These are phyloP conservation scores for Torrubiella hemipterigena DNA, from an alignment of 2,329 filamentous ascomycete species.

Conservation along the genomic window DNA sequence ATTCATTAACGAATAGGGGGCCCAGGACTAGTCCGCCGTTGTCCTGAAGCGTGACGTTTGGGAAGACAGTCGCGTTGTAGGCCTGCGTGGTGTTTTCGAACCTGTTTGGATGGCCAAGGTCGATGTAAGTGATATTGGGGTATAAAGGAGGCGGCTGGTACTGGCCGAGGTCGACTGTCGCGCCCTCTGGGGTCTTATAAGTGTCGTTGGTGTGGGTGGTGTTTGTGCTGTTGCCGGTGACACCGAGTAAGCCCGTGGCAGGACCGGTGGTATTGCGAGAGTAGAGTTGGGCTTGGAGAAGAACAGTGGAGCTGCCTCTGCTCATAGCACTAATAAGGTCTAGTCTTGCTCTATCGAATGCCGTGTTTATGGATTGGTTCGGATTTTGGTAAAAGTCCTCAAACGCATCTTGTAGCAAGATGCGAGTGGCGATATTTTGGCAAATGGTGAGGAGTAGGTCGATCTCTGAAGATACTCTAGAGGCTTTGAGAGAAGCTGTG, in stretches of 20 bases:
- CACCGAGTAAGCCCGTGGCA: conserved; percentile 46
- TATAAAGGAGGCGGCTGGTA: conserved; percentile 53
- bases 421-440: conserved; percentile 56
- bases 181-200: conserved; percentile 46
- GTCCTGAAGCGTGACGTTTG: conserved; percentile 34
- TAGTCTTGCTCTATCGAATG: conserved; percentile 48
- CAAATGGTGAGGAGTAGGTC: conserved; percentile 67
- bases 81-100: conserved; percentile 27
- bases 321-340: conserved; percentile 63
- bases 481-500: conserved; percentile 77
- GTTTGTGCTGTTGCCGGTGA: conserved; percentile 36
- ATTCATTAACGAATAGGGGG: conserved; percentile 59
- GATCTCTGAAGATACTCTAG: conserved; percentile 68
- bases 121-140: conserved; percentile 62
- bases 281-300: conserved; percentile 65
- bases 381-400: conserved; percentile 37
- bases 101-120: conserved; percentile 27
- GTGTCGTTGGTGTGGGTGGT: conserved; percentile 47
- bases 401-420: conserved; percentile 45
- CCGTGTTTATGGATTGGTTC: conserved; percentile 37
- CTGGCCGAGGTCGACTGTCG: conserved; percentile 48
- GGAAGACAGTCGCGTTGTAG: conserved; percentile 35
- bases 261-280: conserved; percentile 52
- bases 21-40: conserved; percentile 59
- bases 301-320: conserved; percentile 40